Percentiles rank a stretch among this genome's conserved stretches.
Conservation (phyloP, 1,139 yeast genomes). For the Scheffersomyces cryptocercus region DNA sequence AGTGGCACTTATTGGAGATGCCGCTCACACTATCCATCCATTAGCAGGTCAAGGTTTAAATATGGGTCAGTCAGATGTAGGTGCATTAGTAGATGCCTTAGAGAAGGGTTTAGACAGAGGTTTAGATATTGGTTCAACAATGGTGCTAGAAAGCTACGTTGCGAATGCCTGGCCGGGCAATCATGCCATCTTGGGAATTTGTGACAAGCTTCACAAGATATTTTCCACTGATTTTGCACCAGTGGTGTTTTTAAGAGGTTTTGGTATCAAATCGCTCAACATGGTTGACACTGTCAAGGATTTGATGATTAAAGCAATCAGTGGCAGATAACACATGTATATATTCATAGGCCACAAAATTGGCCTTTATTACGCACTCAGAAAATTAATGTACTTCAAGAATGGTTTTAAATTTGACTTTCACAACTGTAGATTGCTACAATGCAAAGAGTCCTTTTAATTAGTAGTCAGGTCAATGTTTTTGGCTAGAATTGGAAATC, state of each 20-base stretch:
- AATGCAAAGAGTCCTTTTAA: no score
- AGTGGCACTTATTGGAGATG: slow-evolving; percentile 93
- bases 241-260: slow-evolving; percentile 68
- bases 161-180: slow-evolving; percentile 78
- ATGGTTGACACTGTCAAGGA: slow-evolving; percentile 62
- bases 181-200: slow-evolving; percentile 79
- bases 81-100: slow-evolving; percentile 64
- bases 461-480: no score
- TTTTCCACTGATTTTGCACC: slow-evolving; percentile 78
- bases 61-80: slow-evolving; percentile 97
- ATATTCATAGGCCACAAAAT: background rate
- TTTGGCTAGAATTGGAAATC: no score
- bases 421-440: background rate
- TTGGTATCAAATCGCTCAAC: slow-evolving; percentile 74
- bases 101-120: slow-evolving; percentile 77
- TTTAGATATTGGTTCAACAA: slow-evolving; percentile 80
- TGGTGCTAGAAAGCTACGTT: slow-evolving; percentile 85
- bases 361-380: background rate
- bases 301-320: slow-evolving; percentile 37
- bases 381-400: background rate
- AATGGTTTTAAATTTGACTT: no score
- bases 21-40: slow-evolving; percentile 97
- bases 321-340: slow-evolving; percentile 20
- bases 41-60: slow-evolving; percentile 97
- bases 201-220: slow-evolving; percentile 88